Conservation (phyloP, 352 stramenopile genomes). For the Phytophthora pseudosyringae region DNA sequence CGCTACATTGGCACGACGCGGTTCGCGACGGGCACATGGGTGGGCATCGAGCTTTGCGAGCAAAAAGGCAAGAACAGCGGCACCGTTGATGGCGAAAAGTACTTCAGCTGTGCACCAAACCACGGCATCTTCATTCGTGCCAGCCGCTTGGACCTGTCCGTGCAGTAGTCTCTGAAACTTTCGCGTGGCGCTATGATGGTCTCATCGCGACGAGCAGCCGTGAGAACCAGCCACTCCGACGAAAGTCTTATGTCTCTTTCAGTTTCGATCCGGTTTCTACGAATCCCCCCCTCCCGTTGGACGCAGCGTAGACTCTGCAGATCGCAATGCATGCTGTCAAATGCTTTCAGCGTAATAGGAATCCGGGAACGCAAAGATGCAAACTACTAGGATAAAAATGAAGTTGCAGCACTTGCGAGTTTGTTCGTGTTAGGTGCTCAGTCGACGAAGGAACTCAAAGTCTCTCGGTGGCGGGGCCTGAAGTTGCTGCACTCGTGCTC, state of each 20-base stretch:
- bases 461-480: conserved; percentile 51
- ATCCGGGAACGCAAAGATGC: conserved; percentile 18
- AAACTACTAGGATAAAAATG: conserved; percentile 19
- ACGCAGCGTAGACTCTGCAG: conserved; percentile 14
- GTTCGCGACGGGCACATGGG: conserved; percentile 71
- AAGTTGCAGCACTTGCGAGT: neutral
- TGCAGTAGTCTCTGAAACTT: conserved; percentile 28
- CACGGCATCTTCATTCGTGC: conserved; percentile 79
- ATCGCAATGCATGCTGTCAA: conserved; percentile 29
- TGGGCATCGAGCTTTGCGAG: conserved; percentile 73
- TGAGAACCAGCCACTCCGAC: conserved; percentile 11
- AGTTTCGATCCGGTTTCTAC: conserved; percentile 24
- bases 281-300: conserved; percentile 12
- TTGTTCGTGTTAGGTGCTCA: conserved; percentile 9
- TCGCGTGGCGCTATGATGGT: conserved; percentile 33
- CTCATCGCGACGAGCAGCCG: conserved; percentile 28
- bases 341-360: conserved; percentile 3
- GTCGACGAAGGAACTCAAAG: conserved; percentile 41
- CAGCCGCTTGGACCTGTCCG: conserved; percentile 54
- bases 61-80: conserved; percentile 73
- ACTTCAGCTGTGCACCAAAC: conserved; percentile 63
- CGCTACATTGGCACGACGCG: conserved; percentile 70
- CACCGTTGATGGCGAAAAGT: conserved; percentile 59
- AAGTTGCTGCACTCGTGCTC: conserved; percentile 51
- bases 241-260: conserved; percentile 17